Evolutionary conservation across 148 eudicot genomes (phyloP).

Genomic region (Persicaria maculosa): DNA sequence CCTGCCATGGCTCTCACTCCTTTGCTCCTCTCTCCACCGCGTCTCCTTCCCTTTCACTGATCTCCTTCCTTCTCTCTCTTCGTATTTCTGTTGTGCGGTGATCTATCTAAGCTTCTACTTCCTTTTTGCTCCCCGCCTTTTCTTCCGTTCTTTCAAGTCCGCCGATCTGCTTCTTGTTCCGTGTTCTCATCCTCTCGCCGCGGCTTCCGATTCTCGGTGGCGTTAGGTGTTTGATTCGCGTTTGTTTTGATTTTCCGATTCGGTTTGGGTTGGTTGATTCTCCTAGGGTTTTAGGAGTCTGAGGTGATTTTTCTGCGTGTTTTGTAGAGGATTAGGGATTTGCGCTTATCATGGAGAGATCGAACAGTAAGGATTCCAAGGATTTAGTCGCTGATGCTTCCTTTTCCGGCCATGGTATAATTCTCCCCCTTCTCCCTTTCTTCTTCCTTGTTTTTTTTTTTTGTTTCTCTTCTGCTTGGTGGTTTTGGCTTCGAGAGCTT

Average conservation of each 20-base stretch:
- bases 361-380: slow-evolving; percentile 12
- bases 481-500: not conserved
- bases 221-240: not conserved
- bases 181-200: not conserved
- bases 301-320: not conserved
- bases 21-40: not conserved
- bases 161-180: not conserved
- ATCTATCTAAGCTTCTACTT: slow-evolving; percentile 3
- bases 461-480: not conserved
- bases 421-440: not conserved
- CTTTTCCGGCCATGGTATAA: not conserved
- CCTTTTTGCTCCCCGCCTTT: not conserved
- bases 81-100: not conserved
- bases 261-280: not conserved
- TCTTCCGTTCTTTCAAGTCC: not conserved
- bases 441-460: not conserved
- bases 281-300: slow-evolving; percentile 5
- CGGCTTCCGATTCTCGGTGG: not conserved
- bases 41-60: not conserved
- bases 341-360: slow-evolving; percentile 9
- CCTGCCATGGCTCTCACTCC: slow-evolving; percentile 7
- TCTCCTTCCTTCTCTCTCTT: not conserved
- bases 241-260: not conserved
- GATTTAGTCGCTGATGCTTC: slow-evolving; percentile 6
- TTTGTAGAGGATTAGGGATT: not conserved